phyloP scores from a whole-genome alignment of 768 basidiomycete genomes.

The Cystofilobasidium capitatum region DNA sequence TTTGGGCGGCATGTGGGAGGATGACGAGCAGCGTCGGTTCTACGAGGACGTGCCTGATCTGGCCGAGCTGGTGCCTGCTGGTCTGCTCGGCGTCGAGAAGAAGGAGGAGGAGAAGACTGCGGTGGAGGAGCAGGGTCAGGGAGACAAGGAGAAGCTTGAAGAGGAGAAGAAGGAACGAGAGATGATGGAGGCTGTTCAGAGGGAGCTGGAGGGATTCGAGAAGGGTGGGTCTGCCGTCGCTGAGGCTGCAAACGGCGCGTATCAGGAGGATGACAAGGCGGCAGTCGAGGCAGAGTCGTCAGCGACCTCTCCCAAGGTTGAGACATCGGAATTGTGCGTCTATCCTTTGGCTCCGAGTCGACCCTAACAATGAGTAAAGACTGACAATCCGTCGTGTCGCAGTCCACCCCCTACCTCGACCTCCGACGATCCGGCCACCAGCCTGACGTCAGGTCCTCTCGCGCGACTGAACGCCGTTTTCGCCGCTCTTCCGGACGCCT shows the following conservation, averaged over 20 bases:
- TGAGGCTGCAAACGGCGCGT: background rate
- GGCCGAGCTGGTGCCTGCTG: slow-evolving; percentile 80
- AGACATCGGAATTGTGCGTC: slow-evolving; percentile 14
- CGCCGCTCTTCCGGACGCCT: slow-evolving; percentile 85
- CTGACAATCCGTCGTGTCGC: background rate
- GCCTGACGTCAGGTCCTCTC: slow-evolving; percentile 72
- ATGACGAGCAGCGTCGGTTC: slow-evolving; percentile 89
- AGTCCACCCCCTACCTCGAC: slow-evolving; percentile 3
- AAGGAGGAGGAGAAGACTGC: slow-evolving; percentile 37
- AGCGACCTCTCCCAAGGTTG: slow-evolving; percentile 4
- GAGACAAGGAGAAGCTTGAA: slow-evolving; percentile 29
- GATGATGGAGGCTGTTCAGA: slow-evolving; percentile 45
- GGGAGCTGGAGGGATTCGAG: slow-evolving; percentile 20
- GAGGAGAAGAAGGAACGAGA: slow-evolving; percentile 45
- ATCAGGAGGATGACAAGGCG: slow-evolving; percentile 9
- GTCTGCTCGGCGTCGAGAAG: slow-evolving; percentile 63
- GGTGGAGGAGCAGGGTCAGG: no score
- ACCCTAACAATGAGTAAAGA: slow-evolving; percentile 43
- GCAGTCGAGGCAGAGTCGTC: slow-evolving; percentile 1
- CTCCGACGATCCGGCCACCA: slow-evolving; percentile 27
- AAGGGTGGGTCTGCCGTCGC: background rate
- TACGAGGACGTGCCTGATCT: slow-evolving; percentile 88
- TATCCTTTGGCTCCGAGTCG: slow-evolving; percentile 37
- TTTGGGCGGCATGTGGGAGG: slow-evolving; percentile 83
- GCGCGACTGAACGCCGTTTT: slow-evolving; percentile 85